Evolutionary conservation across 345 rosid genomes (phyloP), one percentile per base, ranked within the genome.

Genomic region (Populus tremula): DNA sequence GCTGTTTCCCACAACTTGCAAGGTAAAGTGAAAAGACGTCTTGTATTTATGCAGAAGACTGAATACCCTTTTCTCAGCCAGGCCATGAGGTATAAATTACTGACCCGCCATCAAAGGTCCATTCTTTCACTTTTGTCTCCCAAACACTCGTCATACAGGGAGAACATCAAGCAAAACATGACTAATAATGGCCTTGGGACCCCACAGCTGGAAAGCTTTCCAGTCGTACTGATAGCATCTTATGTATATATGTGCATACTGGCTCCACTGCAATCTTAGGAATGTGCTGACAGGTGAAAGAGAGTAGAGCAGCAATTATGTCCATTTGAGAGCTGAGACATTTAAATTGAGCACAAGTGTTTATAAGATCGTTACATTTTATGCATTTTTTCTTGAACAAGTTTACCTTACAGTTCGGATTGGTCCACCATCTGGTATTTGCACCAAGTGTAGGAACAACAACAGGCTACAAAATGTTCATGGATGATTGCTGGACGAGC

Each of bases 191-290:
- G 73, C 36, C 33, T 20, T 47, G 38, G 62, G 71, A 41, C 33
- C 63, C 71, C 23, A 36, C 72, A 85, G 84, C 79, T 80, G 85
- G 87, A 84, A 81, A 82, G 82, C 6, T 76, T 29, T 35, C 17
- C 27, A 25, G 27, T 59, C 21, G 21, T 54, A 74, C 54, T 17
- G 29, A 9, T 45, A 70, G 35, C 35, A 25, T 35, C 31, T 65
- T 16, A 23, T 38, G 5, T 35, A 3, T 38, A 1, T 36, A 16
- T 27, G 29, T 23, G 2, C 2, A 31, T 50, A 25, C 80, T 69
- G 78, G 76, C 53, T 69, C 69, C 68, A 45, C 38, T 54, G 59
- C 25, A 33, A 59, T 78, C 81, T 11, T 66, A 67, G 72, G 82
- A 80, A 76, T 74, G 21, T 67, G 23, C 69, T 74, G 18, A 77